Evolutionary conservation across 805 yeast species (phyloP).

Genomic region (Alloascoidea hylecoeti): DNA sequence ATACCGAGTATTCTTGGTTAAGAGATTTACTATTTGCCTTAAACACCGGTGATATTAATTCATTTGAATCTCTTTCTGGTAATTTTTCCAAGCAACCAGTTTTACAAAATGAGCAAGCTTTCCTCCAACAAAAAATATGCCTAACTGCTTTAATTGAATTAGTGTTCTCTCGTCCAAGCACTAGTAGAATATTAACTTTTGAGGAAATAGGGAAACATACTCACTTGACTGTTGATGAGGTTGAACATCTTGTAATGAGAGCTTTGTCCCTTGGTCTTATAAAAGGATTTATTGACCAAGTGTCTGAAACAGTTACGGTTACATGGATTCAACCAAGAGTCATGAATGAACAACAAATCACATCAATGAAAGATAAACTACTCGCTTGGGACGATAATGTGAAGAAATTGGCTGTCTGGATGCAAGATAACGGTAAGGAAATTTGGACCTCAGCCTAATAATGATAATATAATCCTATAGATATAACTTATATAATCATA

Average conservation of each 20-base stretch:
- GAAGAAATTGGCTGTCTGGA: constrained; percentile 42
- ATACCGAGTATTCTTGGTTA: constrained; percentile 51
- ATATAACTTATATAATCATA: too few species aligned
- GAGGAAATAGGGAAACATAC: constrained; percentile 63
- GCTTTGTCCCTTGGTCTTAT: constrained; percentile 75
- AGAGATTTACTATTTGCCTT: constrained; percentile 53
- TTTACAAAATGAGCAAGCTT: constrained; percentile 41
- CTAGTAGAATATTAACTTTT: constrained; percentile 61
- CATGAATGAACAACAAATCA: constrained; percentile 70
- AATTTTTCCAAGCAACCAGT: constrained; percentile 34
- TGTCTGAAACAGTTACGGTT: constrained; percentile 60
- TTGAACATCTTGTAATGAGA: constrained; percentile 85
- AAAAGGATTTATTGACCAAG: constrained; percentile 86
- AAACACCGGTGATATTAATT: constrained; percentile 62
- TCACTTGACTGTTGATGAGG: constrained; percentile 48
- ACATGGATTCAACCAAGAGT: constrained; percentile 96
- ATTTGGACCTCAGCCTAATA: constrained; percentile 36
- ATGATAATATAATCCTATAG: too few species aligned
- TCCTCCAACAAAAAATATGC: constrained; percentile 81
- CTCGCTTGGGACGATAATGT: constrained; percentile 72
- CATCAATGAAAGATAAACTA: constrained; percentile 59
- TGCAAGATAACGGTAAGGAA: constrained; percentile 46
- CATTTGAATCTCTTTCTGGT: constrained; percentile 36
- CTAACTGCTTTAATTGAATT: constrained; percentile 85
- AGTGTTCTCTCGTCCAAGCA: constrained; percentile 63